Base-by-base conservation (phyloP, 1,284 basidiomycete genomes). In the Psilocybe mexicana region DNA sequence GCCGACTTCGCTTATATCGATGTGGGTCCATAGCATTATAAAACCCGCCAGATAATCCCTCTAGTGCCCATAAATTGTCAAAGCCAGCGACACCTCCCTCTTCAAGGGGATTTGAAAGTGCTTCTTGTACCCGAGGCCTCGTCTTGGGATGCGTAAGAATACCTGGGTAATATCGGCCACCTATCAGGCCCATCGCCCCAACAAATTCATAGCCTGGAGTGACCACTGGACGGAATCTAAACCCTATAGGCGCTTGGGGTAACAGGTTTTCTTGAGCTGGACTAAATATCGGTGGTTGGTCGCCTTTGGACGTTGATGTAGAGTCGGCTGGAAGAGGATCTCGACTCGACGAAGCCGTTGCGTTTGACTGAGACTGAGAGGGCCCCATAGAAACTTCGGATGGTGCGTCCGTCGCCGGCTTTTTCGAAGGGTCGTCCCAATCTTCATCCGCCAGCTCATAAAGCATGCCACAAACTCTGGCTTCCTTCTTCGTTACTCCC, bases 391-490 rank as follows among this genome's bases (percentile, higher is more conserved):
- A 18, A 25, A 42, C 38, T 24, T 24, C 35, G 8, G 26, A 12
- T 26, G 4, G 8, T 14, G 18, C 24, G 48, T 55, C 45, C 18
- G 26, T 43, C 28, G 48, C 46, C 57, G 59, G 57, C 47, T 40
- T 23, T 30, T 60, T 61, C 5, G 38, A 54, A 0, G 76, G 70
- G 18, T 82, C 86, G 45, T 80, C 83, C 85, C 85, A 91, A 58
- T 86, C 87, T 36, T 80, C 74, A 60, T 90, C 88, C 1, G 81
- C 88, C 36, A 92, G 76, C 70, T 92, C 90, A 62, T 86, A 92
- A 52, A 92, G 69, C 79, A 83, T 82, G 24, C 90, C 90, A 56
- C 80, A 78, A 23, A 81, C 84, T 60, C 86, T 75, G 51, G 83
- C 83, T 69, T 89, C 85, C 64, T 83, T 86, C 58, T 72, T 78